Evolutionary conservation across 108 stramenopile genomes (phyloP), one percentile per base, ranked within the genome.

Genomic region (Cyclotella baltica): DNA sequence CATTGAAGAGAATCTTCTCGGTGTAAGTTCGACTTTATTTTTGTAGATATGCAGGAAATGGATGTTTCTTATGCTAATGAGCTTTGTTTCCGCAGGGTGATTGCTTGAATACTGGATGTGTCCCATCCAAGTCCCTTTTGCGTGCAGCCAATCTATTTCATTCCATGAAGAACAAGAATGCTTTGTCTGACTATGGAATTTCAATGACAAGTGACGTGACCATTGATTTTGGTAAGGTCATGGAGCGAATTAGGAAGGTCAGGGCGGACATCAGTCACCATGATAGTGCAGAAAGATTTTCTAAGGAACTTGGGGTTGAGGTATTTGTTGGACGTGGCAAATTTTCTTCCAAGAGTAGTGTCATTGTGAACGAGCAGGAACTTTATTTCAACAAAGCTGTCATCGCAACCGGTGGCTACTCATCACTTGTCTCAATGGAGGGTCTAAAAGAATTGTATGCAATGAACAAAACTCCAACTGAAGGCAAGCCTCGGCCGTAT

Each of bases 101-200:
- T 79, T 90, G 91, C 71, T 79, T 95, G n/a, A 95, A 95, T 77
- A 87, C 90, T n/a, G 97, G 97, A 37, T 97, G 97, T 81, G 93
- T 97, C 18, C 96, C 96, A 28, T 85, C 85, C 37, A 96, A 96
- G 76, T 77, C 94, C 10, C 84, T 97, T 28, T 87, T 97, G 61
- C 85, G 81, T 67, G 82, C 81, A n/a, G 92, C 96, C 16, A 86
- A 86, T 23, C 68, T 84, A 58, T 81, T 80, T 8, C 88, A 91
- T 64, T 52, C 76, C 23, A 58, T 93, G 4, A 73, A 73, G 52
- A 51, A 87, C 58, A 57, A 68, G n/a, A 81, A 85, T 20, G 67
- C 67, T 40, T 40, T 88, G 62, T 80, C 72, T 29, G 86, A 89
- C 13, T 89, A 90, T 16, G 94, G 95, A 16, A 86, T 96, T 31